Evolutionary conservation across 345 rosid genomes (phyloP), one percentile per base, ranked within the genome.

Genomic region (Citrus cavaleriei): DNA sequence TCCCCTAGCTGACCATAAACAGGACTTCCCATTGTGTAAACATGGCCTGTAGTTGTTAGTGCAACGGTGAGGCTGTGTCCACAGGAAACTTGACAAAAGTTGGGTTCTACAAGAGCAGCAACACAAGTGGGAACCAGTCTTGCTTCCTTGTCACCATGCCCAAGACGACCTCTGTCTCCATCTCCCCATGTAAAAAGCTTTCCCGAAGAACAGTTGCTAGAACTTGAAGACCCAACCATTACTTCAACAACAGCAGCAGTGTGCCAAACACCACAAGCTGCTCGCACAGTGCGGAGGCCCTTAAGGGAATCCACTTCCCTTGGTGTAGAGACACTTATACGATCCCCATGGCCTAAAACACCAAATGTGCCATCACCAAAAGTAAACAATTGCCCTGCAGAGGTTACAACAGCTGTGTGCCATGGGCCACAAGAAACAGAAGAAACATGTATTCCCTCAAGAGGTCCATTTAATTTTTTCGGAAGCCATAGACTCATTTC

Each of bases 161-260:
- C 97, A 74, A 92, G 97, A 73, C 91, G 89, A 65, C 92, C 89
- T 82, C 87, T 91, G 84, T 92, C 94, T 77, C 94, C 97, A 80
- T 92, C 97, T 22, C 97, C 97, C 97, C 97, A 92, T 25, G 97
- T 92, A 78, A 91, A 92, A 77, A 92, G 89, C 79, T 91, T 92
- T 35, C 91, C 97, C 51, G 91, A 91, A 42, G 94, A 90, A 77
- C 93, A 90, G 76, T 90, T 91, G 81, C 97, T 92, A 68, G 94
- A 89, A 81, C 86, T 86, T 58, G 94, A 87, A 86, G 88, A 83
- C 72, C 92, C 97, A 76, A 86, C 94, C 93, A 92, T 88, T 68
- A 92, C 90, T 86, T 92, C 97, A 72, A 92, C 92, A 79, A 92
- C 88, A 22, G 97, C 97, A 81, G 94, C 97, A 75, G 93, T 87